A percentile compares a stretch with the other conserved stretches of the same genome.
Conservation (phyloP, 306 rosid species). For the Adenanthera pavonina region DNA sequence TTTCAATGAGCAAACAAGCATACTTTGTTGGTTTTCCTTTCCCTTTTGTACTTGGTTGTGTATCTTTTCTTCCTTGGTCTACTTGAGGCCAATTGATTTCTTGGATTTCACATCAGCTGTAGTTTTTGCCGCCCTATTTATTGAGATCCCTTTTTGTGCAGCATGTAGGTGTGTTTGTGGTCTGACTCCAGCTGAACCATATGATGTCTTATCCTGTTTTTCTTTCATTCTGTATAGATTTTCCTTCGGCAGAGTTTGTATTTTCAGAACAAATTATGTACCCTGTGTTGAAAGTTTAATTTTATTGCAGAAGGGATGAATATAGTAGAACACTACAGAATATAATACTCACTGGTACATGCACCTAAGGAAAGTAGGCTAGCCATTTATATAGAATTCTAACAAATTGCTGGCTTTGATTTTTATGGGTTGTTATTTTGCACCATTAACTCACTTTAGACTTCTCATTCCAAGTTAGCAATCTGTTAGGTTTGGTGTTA, state of each 20-base stretch:
- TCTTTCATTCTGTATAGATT: neutral
- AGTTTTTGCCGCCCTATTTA: neutral
- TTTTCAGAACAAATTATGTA: neutral
- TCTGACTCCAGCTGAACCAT: conserved; percentile 21
- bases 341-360: neutral
- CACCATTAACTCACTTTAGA: neutral
- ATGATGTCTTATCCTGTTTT: neutral
- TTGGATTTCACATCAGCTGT: neutral
- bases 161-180: conserved; percentile 15
- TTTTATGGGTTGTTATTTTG: neutral
- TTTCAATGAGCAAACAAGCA: neutral
- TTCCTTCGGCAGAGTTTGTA: neutral
- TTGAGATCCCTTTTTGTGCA: conserved; percentile 18
- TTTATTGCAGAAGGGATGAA: neutral
- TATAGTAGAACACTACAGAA: neutral
- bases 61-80: conserved; percentile 24
- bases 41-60: conserved; percentile 5
- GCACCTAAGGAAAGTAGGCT: neutral
- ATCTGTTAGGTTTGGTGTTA: neutral
- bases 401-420: neutral
- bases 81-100: conserved; percentile 24
- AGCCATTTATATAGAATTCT: neutral
- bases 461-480: neutral
- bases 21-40: conserved; percentile 16
- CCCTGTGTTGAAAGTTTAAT: neutral